Evolutionary conservation across 805 yeast genomes (phyloP), one percentile per base, ranked within the genome.

Genomic region (Maudiozyma serrabonitensis): DNA sequence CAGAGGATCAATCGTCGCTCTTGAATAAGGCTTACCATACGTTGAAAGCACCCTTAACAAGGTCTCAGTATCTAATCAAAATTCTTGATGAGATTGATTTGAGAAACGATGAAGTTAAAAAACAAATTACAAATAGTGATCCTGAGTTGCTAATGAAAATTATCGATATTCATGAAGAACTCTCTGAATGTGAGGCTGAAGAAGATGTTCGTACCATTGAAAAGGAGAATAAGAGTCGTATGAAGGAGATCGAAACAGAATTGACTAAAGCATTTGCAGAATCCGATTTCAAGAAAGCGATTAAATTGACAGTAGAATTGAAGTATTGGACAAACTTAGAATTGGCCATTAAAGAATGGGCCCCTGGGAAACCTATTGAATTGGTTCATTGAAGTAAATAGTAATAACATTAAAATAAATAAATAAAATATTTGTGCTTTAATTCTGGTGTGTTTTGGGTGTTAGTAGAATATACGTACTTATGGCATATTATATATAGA

Each of bases 251-350:
- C 2, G 82, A 77, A 50, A 51, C 57, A 1, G 58, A 51, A 7
- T 67, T 91, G 46, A 73, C 73, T 2, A 54, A 64, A 6, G 73
- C 83, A 2, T 79, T 82, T 56, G 28, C 59, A 2, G 51, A 55
- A 1, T 54, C 71, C n/a, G 74, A 82, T 44, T 79, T 80, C 71
- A 78, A 79, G 11, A 59, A 65, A 0, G 84, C 91, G 13, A 80
- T 84, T 46, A 67, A 75, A 48, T 81, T 80, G 52, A 82, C 95
- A 1, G 78, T 88, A 23, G 78, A 77, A 54, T 69, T 91, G 53
- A 86, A 86, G 63, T 91, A 89, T 63, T 89, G 96, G 95, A 73
- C 74, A 45, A 90, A 86, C 61, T 79, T 91, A 34, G 79, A 79
- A 45, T 75, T 75, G 40, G 88, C 87, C 6, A 75, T 89, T 42